Evolutionary conservation across 2,329 filamentous ascomycete genomes (phyloP).

Genomic region (Ceratocystis lukuohia): DNA sequence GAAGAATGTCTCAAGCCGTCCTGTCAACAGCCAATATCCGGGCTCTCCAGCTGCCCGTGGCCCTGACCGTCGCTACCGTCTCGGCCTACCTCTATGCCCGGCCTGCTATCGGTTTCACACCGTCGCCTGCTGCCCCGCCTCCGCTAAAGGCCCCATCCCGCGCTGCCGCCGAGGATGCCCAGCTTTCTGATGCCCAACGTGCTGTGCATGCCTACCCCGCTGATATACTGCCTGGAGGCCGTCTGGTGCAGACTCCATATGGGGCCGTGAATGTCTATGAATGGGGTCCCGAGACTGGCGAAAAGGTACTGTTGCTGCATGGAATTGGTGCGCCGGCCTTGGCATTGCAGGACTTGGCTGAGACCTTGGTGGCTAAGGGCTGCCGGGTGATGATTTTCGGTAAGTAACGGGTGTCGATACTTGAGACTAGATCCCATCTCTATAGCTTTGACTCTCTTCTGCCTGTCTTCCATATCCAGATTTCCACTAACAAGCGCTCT

Average conservation of each 20-base stretch:
- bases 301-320: conserved; percentile 62
- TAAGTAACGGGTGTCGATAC: conserved; percentile 28
- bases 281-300: conserved; percentile 59
- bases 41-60: conserved; percentile 17
- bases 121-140: conserved; percentile 14
- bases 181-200: conserved; percentile 24
- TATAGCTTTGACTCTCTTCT: background rate
- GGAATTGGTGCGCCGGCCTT: conserved; percentile 71
- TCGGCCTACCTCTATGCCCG: conserved; percentile 28
- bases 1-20: conserved; percentile 16
- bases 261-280: conserved; percentile 64
- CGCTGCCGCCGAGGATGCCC: background rate
- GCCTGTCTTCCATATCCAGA: background rate
- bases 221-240: conserved; percentile 53
- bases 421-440: background rate
- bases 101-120: conserved; percentile 21
- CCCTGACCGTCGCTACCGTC: conserved; percentile 25
- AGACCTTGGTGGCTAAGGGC: conserved; percentile 49
- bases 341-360: conserved; percentile 51
- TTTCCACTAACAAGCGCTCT: background rate
- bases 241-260: conserved; percentile 57
- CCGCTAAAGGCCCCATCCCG: conserved; percentile 14
- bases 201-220: conserved; percentile 49
- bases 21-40: conserved; percentile 19
- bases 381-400: conserved; percentile 70